Evolutionary conservation across 139 green algal species (phyloP).

Genomic region (Mesostigma viride): DNA sequence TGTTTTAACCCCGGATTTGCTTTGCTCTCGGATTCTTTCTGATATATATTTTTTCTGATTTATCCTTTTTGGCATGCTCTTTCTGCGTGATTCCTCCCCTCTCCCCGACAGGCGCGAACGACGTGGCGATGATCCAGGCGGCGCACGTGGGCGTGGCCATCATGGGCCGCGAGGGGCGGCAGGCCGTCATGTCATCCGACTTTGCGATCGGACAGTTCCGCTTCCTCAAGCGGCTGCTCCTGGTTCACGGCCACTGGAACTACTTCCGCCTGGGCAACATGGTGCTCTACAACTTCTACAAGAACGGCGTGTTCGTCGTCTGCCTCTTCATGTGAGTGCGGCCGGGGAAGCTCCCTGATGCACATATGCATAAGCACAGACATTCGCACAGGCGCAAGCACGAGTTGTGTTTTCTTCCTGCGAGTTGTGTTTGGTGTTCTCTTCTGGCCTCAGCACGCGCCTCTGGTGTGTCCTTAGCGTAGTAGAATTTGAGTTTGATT

Average conservation of each 20-base stretch:
- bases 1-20: too few relatives aligned
- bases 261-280: conserved; percentile 36
- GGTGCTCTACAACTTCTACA: conserved; percentile 51
- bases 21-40: too few relatives aligned
- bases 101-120: conserved; percentile 32
- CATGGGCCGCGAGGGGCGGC: conserved; percentile 35
- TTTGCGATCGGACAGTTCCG: conserved; percentile 44
- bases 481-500: too few relatives aligned
- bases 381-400: too few relatives aligned
- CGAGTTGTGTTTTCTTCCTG: too few relatives aligned
- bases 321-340: conserved; percentile 30
- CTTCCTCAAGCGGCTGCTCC: conserved; percentile 28
- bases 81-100: background rate
- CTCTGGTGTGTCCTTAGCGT: too few relatives aligned
- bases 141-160: conserved; percentile 44
- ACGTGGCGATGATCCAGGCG: conserved; percentile 45
- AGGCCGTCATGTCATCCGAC: conserved; percentile 37
- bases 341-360: too few relatives aligned
- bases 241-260: conserved; percentile 39
- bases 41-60: too few relatives aligned
- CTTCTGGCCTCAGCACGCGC: background rate
- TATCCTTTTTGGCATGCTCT: background rate
- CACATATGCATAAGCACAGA: too few relatives aligned
- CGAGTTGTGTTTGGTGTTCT: background rate
- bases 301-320: conserved; percentile 32